A percentile compares a stretch with the other conserved stretches of the same genome.
Conservation (phyloP, 352 stramenopile species). For the Phytopythium mirpurense region DNA sequence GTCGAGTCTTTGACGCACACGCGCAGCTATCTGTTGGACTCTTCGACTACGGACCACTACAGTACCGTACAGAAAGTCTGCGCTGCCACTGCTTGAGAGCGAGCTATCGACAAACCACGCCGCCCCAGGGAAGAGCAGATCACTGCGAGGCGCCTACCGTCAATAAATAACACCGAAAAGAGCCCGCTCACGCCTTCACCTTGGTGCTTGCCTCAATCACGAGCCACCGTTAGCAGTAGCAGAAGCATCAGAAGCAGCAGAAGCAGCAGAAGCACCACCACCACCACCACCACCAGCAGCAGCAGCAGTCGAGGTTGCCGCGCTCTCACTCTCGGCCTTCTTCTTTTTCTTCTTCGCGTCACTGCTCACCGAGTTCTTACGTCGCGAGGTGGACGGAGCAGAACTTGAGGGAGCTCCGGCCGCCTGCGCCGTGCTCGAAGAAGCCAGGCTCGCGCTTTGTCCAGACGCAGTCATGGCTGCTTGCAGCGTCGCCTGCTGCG, state of each 20-base stretch:
- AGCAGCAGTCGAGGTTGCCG: neutral
- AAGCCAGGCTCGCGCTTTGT: neutral
- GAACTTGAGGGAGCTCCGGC: constrained; percentile 1
- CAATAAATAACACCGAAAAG: constrained; percentile 4
- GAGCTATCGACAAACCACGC: neutral
- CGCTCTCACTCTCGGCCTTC: neutral
- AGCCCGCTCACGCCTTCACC: neutral
- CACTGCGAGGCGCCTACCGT: neutral
- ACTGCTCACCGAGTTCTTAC: constrained; percentile 1
- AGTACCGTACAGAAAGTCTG: too few relatives aligned
- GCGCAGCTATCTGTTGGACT: too few relatives aligned
- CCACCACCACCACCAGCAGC: too few relatives aligned
- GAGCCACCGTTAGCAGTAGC: neutral
- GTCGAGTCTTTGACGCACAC: too few relatives aligned
- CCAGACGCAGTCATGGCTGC: constrained; percentile 12
- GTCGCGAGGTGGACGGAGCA: neutral
- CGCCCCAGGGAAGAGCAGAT: neutral
- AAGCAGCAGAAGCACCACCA: too few relatives aligned
- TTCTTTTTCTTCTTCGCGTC: constrained; percentile 1
- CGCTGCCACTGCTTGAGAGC: neutral
- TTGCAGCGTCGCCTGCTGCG: constrained; percentile 38
- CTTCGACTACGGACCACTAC: too few relatives aligned
- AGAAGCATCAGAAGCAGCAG: neutral
- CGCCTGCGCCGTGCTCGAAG: neutral
- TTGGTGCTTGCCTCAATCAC: neutral